Evolutionary conservation across 140 eudicot genomes (phyloP), one percentile per base, ranked within the genome.

Genomic region (Cichorium intybus): DNA sequence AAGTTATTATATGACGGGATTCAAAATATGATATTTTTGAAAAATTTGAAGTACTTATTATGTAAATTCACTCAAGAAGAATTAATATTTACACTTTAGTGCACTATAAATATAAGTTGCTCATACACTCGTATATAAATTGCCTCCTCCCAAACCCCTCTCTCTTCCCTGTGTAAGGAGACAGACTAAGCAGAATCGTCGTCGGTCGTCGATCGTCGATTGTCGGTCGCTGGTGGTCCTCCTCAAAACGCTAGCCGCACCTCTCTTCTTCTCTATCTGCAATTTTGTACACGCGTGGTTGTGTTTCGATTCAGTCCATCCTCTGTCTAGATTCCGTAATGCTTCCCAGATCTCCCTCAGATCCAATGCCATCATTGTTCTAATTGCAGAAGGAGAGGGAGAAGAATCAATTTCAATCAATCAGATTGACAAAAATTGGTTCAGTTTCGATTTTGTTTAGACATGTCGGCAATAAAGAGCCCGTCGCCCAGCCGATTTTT

Each of bases 401-500:
- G 27, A 34, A 53, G 12, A 53, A 54, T 66, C 26, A 24, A 52
- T 53, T 11, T 35, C 16, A 15, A 53, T 35, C 62, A 37, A 35
- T 66, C 3, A 17, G 16, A 34, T 66, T 34, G 72, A 35, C 18
- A 14, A n/a, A 23, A 53, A 53, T 2, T 4, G 1, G 20, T 66
- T 35, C 46, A 60, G 29, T 65, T 75, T n/a, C 62, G 45, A 56
- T 68, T 60, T 26, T 10, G 27, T 59, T 70, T 3, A 34, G 5
- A 73, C 65, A 86, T 84, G 88, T 84, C 87, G 58, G 82, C 86
- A 43, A 70, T 62, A 55, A 82, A 82, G 61, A 14, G 71, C 54
- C 57, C 75, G 15, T 31, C 63, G 4, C n/a, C 88, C 50, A 69
- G 84, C 67, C 84, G 84, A 33, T 76, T 91, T 1, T 92, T 83